These are phyloP conservation scores for Eimeria acervulina DNA, from an alignment of 169 alveolate species.

Conservation along the genomic window DNA sequence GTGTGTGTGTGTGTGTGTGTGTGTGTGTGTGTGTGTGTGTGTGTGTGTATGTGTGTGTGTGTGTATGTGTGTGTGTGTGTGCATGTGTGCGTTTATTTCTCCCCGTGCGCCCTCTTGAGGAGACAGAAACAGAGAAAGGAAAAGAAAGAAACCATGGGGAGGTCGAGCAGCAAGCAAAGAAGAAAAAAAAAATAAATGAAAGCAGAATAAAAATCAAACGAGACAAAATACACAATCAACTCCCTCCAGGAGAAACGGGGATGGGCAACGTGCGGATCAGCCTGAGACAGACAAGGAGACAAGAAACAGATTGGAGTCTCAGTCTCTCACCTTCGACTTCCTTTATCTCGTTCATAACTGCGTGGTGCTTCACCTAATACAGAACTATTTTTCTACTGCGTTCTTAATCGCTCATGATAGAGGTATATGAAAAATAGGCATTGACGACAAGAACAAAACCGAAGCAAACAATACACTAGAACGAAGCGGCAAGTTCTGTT, in stretches of 20 bases:
- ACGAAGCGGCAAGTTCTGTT: too few relatives aligned
- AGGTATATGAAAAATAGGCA: too few relatives aligned
- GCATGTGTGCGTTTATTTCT: too few relatives aligned
- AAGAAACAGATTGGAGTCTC: not conserved
- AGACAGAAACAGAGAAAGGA: not conserved
- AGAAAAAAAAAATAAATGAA: not conserved
- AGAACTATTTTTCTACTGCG: not conserved
- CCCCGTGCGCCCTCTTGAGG: too few relatives aligned
- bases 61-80: too few relatives aligned
- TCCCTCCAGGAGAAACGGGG: not conserved
- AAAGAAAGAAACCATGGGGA: not conserved
- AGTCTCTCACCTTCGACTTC: not conserved
- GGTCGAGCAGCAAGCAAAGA: not conserved
- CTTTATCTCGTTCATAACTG: not conserved
- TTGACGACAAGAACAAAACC: too few relatives aligned
- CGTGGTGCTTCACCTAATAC: not conserved
- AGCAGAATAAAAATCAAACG: not conserved
- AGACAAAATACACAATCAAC: not conserved
- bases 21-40: too few relatives aligned
- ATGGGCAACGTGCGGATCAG: not conserved
- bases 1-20: too few relatives aligned
- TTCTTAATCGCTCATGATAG: too few relatives aligned
- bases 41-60: too few relatives aligned
- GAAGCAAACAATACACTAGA: too few relatives aligned
- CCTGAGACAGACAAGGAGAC: not conserved